Conservation (phyloP, 768 basidiomycete species). For the Candolleomyces eurysporus region DNA sequence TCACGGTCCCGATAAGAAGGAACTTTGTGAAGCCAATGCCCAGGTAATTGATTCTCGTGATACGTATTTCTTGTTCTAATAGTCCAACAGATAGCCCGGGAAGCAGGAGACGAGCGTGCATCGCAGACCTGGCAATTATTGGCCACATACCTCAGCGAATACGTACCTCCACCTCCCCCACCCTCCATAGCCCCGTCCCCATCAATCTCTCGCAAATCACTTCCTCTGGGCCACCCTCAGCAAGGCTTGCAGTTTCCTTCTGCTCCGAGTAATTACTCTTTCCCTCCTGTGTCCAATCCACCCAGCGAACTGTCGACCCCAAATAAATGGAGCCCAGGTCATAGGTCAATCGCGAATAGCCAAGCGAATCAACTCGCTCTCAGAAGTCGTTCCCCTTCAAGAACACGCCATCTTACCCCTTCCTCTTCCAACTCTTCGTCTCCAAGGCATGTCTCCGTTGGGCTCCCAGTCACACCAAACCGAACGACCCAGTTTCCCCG, state of each 20-base stretch:
- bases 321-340: slow-evolving; percentile 7
- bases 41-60: slow-evolving; percentile 30
- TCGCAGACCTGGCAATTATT: slow-evolving; percentile 71
- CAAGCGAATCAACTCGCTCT: slow-evolving; percentile 13
- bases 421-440: slow-evolving; percentile 59
- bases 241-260: slow-evolving; percentile 11
- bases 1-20: slow-evolving; percentile 41
- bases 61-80: background rate
- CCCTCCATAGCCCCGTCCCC: slow-evolving; percentile 22
- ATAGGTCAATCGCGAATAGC: slow-evolving; percentile 10
- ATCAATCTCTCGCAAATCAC: slow-evolving; percentile 1
- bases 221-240: slow-evolving; percentile 6
- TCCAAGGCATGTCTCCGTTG: slow-evolving; percentile 41
- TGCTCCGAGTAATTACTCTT: slow-evolving; percentile 18
- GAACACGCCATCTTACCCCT: slow-evolving; percentile 52
- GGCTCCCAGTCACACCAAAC: slow-evolving; percentile 46
- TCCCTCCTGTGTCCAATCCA: slow-evolving; percentile 12
- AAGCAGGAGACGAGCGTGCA: slow-evolving; percentile 51
- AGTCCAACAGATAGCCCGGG: slow-evolving; percentile 49
- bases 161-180: slow-evolving; percentile 37
- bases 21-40: slow-evolving; percentile 61
- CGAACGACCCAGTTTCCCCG: slow-evolving; percentile 38
- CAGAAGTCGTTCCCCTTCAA: slow-evolving; percentile 31
- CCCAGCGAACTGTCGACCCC: background rate
- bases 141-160: slow-evolving; percentile 50